Conservation (phyloP, 2,329 filamentous ascomycete genomes). For the Talaromyces sp. region DNA sequence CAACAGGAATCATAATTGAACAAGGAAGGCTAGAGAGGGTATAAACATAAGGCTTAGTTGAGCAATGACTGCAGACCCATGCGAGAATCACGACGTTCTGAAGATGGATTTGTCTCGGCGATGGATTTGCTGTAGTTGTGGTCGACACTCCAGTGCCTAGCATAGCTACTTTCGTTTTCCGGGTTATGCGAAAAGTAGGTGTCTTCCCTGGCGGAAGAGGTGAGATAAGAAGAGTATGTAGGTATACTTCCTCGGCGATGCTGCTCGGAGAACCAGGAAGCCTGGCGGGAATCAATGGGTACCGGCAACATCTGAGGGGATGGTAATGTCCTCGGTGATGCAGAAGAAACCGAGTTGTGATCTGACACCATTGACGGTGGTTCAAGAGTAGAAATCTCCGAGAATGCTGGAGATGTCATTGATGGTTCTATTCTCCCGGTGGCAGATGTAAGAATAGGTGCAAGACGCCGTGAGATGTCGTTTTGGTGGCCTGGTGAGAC, state of each 20-base stretch:
- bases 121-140: slow-evolving; percentile 23
- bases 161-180: slow-evolving; percentile 29
- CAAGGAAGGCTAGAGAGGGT: not conserved
- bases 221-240: slow-evolving; percentile 22
- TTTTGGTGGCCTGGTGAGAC: slow-evolving; percentile 1
- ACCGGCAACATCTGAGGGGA: slow-evolving; percentile 41
- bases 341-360: slow-evolving; percentile 59
- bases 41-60: slow-evolving; percentile 26
- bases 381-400: slow-evolving; percentile 59
- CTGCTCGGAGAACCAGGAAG: slow-evolving; percentile 24
- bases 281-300: slow-evolving; percentile 44
- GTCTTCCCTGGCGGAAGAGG: slow-evolving; percentile 20
- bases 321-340: slow-evolving; percentile 50
- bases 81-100: slow-evolving; percentile 33
- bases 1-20: not conserved
- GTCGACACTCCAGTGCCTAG: slow-evolving; percentile 18
- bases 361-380: slow-evolving; percentile 71
- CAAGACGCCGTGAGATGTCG: slow-evolving; percentile 22
- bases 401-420: slow-evolving; percentile 62
- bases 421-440: slow-evolving; percentile 50
- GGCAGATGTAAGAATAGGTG: slow-evolving; percentile 36
- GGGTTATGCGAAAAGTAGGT: slow-evolving; percentile 26
- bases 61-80: slow-evolving; percentile 40
- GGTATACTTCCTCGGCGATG: slow-evolving; percentile 34
- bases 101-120: slow-evolving; percentile 23